phyloP scores from a whole-genome alignment of 2,329 filamentous ascomycete species.

The Beauveria caledonica region DNA sequence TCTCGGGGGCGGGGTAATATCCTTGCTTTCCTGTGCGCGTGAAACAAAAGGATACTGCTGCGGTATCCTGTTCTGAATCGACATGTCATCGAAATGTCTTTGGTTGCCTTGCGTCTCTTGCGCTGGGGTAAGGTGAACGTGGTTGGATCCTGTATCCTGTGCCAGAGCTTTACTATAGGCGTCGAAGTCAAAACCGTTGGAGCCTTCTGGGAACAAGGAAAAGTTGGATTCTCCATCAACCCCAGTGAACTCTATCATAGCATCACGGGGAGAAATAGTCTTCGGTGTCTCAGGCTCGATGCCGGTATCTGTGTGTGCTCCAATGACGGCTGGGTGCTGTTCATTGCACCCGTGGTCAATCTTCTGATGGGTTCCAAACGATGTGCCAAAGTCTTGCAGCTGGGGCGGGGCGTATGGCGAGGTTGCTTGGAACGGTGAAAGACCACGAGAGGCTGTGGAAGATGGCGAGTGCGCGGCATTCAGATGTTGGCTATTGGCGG shows the following conservation, averaged over 20 bases:
- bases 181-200: slow-evolving; percentile 36
- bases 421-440: slow-evolving; percentile 73
- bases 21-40: slow-evolving; percentile 23
- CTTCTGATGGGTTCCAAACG: slow-evolving; percentile 36
- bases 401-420: slow-evolving; percentile 50
- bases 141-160: slow-evolving; percentile 17
- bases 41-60: slow-evolving; percentile 46
- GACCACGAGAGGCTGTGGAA: slow-evolving; percentile 48
- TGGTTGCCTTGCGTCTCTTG: slow-evolving; percentile 19
- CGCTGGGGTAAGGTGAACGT: slow-evolving; percentile 12
- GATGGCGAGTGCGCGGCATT: slow-evolving; percentile 47
- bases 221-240: slow-evolving; percentile 60
- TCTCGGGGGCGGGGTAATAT: slow-evolving; percentile 25
- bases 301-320: slow-evolving; percentile 31
- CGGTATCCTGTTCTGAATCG: slow-evolving; percentile 32
- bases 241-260: slow-evolving; percentile 76
- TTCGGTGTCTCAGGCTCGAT: slow-evolving; percentile 50
- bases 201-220: slow-evolving; percentile 62
- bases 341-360: slow-evolving; percentile 54
- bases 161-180: slow-evolving; percentile 29
- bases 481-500: slow-evolving; percentile 67
- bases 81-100: slow-evolving; percentile 20
- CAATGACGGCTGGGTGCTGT: slow-evolving; percentile 46
- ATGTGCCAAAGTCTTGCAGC: slow-evolving; percentile 34
- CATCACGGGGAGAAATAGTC: slow-evolving; percentile 93